Percentiles rank a stretch among this genome's conserved stretches.
phyloP scores from a whole-genome alignment of 805 yeast species.

The Candida nitratophila region DNA sequence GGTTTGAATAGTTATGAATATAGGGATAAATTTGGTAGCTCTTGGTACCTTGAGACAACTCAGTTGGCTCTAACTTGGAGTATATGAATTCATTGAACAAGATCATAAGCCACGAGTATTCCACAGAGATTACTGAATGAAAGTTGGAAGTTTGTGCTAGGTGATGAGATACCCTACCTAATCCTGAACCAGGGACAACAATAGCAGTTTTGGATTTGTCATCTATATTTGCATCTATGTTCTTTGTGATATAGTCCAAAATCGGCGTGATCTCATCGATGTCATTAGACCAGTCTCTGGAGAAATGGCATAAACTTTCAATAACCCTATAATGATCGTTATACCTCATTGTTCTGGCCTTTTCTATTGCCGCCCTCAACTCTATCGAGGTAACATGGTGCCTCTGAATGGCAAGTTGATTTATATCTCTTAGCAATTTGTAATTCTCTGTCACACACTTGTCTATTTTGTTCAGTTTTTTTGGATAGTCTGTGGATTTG shows the following conservation, averaged over 20 bases:
- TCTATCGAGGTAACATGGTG: constrained; percentile 38
- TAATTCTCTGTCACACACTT: constrained; percentile 40
- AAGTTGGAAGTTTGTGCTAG: constrained; percentile 31
- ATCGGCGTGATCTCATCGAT: constrained; percentile 52
- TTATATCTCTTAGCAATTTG: constrained; percentile 37
- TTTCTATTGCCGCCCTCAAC: constrained; percentile 25
- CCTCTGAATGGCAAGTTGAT: constrained; percentile 26
- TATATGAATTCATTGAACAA: constrained; percentile 57
- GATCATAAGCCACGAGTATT: constrained; percentile 71
- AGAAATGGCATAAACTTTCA: constrained; percentile 68
- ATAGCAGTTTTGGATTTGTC: constrained; percentile 38
- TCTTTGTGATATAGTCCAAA: constrained; percentile 39
- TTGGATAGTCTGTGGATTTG: constrained; percentile 41
- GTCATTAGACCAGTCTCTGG: constrained; percentile 64
- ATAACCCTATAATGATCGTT: constrained; percentile 40
- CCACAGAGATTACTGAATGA: constrained; percentile 61
- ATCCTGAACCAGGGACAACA: constrained; percentile 83
- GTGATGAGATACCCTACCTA: constrained; percentile 71
- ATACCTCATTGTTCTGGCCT: constrained; percentile 7
- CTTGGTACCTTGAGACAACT: constrained; percentile 3
- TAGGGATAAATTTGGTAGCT: constrained; percentile 36
- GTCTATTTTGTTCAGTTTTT: constrained; percentile 46
- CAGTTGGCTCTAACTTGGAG: constrained; percentile 8
- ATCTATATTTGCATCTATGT: constrained; percentile 27
- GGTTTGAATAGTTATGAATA: constrained; percentile 66